Percentiles rank a stretch among this genome's conserved stretches.
phyloP scores from a whole-genome alignment of 1,139 yeast genomes.

The Casaregolazyma suthepensis region DNA sequence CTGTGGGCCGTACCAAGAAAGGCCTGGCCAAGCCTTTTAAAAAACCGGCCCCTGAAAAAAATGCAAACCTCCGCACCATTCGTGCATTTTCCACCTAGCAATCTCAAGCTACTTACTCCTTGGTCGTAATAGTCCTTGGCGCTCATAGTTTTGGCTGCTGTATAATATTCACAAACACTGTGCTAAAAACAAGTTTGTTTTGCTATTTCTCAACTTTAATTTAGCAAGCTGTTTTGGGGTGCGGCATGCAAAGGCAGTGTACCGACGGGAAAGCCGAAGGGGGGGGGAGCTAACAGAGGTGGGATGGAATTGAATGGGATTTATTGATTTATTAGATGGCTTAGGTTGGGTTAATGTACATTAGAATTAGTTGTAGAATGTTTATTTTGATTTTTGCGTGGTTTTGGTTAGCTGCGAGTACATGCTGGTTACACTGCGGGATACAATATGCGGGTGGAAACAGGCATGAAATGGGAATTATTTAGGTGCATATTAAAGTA shows the following conservation, averaged over 20 bases:
- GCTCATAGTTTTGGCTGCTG: constrained; percentile 17
- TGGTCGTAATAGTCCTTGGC: constrained; percentile 24
- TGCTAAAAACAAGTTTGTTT: neutral
- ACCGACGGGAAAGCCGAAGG: neutral
- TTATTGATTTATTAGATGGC: no score
- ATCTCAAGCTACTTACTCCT: constrained; percentile 12
- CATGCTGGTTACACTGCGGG: no score
- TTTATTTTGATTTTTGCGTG: no score
- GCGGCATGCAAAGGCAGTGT: neutral
- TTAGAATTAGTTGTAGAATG: no score
- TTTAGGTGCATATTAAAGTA: no score
- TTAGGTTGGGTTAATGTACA: no score
- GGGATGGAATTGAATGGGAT: neutral
- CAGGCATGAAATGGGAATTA: no score
- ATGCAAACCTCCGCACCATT: neutral
- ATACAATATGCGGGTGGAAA: no score
- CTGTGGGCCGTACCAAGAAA: neutral
- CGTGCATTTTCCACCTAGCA: neutral
- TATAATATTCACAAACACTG: neutral
- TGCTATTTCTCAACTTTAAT: neutral
- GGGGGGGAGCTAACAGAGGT: neutral
- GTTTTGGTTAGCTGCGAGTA: no score
- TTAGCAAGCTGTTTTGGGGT: neutral
- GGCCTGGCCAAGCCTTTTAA: neutral
- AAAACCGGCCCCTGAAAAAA: constrained; percentile 4